phyloP scores from a whole-genome alignment of 805 yeast species.

The Suhomyces faveliae region DNA sequence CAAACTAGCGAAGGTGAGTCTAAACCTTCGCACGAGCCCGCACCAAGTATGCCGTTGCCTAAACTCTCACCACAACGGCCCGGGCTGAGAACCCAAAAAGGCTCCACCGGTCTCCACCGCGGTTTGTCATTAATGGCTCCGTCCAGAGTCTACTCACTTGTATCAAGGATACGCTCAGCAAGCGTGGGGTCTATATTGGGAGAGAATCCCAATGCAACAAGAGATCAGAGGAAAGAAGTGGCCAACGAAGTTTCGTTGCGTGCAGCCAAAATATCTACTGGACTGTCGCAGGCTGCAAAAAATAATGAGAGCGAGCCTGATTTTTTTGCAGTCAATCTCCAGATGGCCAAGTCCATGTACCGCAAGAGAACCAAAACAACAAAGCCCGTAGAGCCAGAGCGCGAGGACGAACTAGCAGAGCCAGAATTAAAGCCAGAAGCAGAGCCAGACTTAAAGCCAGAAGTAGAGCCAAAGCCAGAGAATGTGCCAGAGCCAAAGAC shows the following conservation, averaged over 20 bases:
- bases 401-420: too few relatives aligned
- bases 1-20: background rate
- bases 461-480: too few relatives aligned
- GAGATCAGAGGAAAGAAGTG: background rate
- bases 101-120: background rate
- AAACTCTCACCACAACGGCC: background rate
- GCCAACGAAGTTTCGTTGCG: conserved; percentile 1
- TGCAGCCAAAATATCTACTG: background rate
- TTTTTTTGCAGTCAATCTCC: conserved; percentile 21
- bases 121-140: background rate
- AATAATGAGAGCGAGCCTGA: conserved; percentile 8
- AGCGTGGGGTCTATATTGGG: background rate
- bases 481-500: background rate
- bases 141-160: background rate
- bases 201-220: background rate
- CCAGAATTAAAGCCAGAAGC: too few relatives aligned
- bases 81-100: too few relatives aligned
- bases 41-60: background rate
- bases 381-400: background rate
- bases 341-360: conserved; percentile 13
- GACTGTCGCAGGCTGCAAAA: conserved; percentile 2
- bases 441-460: too few relatives aligned
- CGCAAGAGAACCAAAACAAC: background rate
- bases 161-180: conserved; percentile 1
- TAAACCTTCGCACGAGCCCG: background rate